A percentile compares a stretch with the other conserved stretches of the same genome.
Conservation (phyloP, 495 filamentous ascomycete species). For the Haplographium delicatum region DNA sequence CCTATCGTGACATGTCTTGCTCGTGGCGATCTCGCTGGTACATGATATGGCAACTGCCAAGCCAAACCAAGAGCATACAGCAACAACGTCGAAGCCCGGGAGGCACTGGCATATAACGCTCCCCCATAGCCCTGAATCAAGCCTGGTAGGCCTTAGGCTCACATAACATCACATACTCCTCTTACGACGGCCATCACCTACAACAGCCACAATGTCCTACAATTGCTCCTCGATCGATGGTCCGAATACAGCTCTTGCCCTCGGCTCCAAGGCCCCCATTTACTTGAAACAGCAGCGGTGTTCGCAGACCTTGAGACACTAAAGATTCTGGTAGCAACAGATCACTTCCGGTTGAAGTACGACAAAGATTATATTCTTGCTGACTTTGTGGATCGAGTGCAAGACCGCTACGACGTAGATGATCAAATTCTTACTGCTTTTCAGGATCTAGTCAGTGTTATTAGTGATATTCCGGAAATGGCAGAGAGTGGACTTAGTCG, state of each 20-base stretch:
- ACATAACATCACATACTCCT: conserved; percentile 12
- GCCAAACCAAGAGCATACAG: conserved; percentile 14
- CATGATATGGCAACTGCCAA: conserved; percentile 12
- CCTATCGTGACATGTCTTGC: conserved; percentile 16
- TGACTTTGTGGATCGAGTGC: conserved; percentile 5
- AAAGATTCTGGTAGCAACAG: conserved; percentile 19
- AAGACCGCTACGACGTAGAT: conserved; percentile 1
- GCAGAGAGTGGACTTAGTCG: conserved; percentile 4
- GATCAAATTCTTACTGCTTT: conserved; percentile 10
- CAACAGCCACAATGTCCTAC: conserved; percentile 28
- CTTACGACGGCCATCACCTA: conserved; percentile 19
- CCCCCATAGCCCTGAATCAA: conserved; percentile 13
- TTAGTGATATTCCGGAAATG: conserved; percentile 5
- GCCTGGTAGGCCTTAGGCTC: background rate
- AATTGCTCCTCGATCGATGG: conserved; percentile 28
- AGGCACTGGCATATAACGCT: conserved; percentile 14
- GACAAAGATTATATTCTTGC: conserved; percentile 19
- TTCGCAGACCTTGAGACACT: conserved; percentile 27
- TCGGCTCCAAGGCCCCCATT: conserved; percentile 28
- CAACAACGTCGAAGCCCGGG: conserved; percentile 13
- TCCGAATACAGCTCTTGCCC: conserved; percentile 29
- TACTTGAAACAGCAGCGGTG: conserved; percentile 23
- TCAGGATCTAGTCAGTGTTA: conserved; percentile 13
- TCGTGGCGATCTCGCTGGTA: conserved; percentile 14
- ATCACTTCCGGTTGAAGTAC: conserved; percentile 24